These are phyloP conservation scores for Gaultheria prostrata DNA, from an alignment of 148 eudicot genomes.

Conservation along the genomic window DNA sequence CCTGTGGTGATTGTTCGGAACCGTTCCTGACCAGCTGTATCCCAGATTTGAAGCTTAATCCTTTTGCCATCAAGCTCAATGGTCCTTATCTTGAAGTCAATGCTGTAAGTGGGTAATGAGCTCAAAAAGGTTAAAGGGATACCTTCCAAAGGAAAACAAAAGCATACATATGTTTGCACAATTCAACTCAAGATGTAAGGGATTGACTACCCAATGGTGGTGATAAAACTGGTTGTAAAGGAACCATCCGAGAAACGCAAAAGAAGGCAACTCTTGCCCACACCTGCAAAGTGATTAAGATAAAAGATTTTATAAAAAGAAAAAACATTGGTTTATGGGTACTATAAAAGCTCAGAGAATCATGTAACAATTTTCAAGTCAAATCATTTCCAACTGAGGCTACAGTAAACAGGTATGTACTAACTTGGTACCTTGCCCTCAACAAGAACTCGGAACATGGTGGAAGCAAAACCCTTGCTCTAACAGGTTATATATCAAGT, in stretches of 20 bases:
- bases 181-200: neutral
- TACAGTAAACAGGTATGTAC: neutral
- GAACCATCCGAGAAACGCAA: conserved; percentile 97
- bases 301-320: neutral
- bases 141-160: neutral
- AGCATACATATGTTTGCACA: neutral
- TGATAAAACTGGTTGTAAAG: conserved; percentile 90
- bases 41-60: conserved; percentile 90
- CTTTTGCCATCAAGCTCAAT: conserved; percentile 87
- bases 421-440: neutral
- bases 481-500: neutral
- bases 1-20: conserved; percentile 85
- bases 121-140: neutral
- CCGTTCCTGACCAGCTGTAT: conserved; percentile 90
- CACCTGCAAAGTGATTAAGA: conserved; percentile 49
- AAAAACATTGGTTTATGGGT: neutral
- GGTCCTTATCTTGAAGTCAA: conserved; percentile 86
- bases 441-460: neutral
- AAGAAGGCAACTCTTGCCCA: conserved; percentile 97
- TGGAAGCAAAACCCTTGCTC: neutral
- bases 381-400: conserved; percentile 15
- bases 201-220: conserved; percentile 74
- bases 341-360: conserved; percentile 1
- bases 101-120: conserved; percentile 34
- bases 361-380: neutral